These are phyloP conservation scores for Lactifluus pinguis DNA, from an alignment of 768 basidiomycete species.

Conservation along the genomic window DNA sequence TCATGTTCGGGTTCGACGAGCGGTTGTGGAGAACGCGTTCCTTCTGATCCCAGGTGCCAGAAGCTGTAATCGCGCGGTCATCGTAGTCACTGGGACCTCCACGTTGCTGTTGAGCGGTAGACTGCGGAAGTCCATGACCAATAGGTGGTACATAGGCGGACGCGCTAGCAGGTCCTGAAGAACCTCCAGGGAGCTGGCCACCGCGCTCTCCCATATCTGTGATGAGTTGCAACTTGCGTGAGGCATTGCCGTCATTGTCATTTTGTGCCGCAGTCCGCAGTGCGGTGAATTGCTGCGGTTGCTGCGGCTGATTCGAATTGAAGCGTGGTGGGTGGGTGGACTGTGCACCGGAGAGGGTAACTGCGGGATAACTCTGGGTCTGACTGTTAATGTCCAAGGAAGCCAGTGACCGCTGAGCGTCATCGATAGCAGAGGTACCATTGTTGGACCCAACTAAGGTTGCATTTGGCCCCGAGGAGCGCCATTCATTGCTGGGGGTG, in stretches of 20 bases:
- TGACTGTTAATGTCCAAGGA: slow-evolving; percentile 49
- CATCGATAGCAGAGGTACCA: slow-evolving; percentile 46
- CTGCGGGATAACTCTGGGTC: slow-evolving; percentile 25
- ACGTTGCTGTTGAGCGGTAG: slow-evolving; percentile 25
- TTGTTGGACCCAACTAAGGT: slow-evolving; percentile 22
- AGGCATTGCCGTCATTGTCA: slow-evolving; percentile 26
- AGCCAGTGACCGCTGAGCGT: slow-evolving; percentile 67
- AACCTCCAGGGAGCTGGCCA: slow-evolving; percentile 36
- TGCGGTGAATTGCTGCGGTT: slow-evolving; percentile 37
- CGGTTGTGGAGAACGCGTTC: slow-evolving; percentile 49
- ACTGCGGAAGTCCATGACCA: slow-evolving; percentile 32
- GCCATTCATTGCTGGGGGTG: slow-evolving; percentile 53
- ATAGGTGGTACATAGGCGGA: slow-evolving; percentile 38
- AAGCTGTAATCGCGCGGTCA: slow-evolving; percentile 30
- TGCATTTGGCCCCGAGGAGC: slow-evolving; percentile 30
- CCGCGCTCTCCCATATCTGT: slow-evolving; percentile 62
- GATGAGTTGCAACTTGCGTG: slow-evolving; percentile 44
- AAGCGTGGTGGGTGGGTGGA: slow-evolving; percentile 63
- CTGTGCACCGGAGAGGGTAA: slow-evolving; percentile 35
- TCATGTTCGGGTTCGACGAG: slow-evolving; percentile 61
- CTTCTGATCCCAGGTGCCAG: slow-evolving; percentile 55
- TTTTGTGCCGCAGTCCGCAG: slow-evolving; percentile 34
- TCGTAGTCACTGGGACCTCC: slow-evolving; percentile 21
- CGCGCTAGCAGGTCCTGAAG: slow-evolving; percentile 41
- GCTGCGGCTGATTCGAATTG: slow-evolving; percentile 34